A percentile compares a stretch with the other conserved stretches of the same genome.
Conservation (phyloP, 75 land plant species). For the Selaginella moellendorffii region DNA sequence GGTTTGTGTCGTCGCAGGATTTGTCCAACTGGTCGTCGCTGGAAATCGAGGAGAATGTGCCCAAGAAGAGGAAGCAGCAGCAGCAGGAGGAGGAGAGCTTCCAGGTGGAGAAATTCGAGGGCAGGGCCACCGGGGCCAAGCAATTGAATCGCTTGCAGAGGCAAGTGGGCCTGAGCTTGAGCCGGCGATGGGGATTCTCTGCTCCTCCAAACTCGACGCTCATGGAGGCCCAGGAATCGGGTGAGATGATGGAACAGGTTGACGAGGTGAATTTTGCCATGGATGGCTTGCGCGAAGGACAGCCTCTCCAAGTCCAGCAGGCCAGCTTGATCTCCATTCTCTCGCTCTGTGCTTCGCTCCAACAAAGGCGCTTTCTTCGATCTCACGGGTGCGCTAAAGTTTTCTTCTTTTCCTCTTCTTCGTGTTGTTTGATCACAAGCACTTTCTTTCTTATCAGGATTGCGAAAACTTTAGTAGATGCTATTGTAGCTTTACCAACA, state of each 20-base stretch:
- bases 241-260: constrained; percentile 99
- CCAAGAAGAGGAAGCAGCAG: constrained; percentile 6
- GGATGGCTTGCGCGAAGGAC: constrained; percentile 75
- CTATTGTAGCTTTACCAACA: constrained; percentile 54
- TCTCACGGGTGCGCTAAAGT: constrained; percentile 68
- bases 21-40: constrained; percentile 5
- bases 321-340: constrained; percentile 77
- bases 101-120: too few relatives aligned
- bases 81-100: too few relatives aligned
- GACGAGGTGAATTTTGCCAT: constrained; percentile 96
- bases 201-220: constrained; percentile 55
- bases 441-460: constrained; percentile 40
- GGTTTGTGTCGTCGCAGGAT: constrained; percentile 23
- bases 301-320: constrained; percentile 59
- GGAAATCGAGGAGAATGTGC: background rate
- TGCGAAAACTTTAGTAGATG: constrained; percentile 61
- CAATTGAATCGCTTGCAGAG: background rate
- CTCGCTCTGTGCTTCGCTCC: constrained; percentile 42
- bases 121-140: too few relatives aligned
- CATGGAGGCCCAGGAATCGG: constrained; percentile 97
- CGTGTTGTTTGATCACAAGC: too few relatives aligned
- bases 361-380: constrained; percentile 57
- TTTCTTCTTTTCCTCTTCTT: constrained; percentile 5
- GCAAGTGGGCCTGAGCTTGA: constrained; percentile 9
- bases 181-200: constrained; percentile 17